phyloP scores from a whole-genome alignment of 2,329 filamentous ascomycete genomes.

The Aulographum hederae region DNA sequence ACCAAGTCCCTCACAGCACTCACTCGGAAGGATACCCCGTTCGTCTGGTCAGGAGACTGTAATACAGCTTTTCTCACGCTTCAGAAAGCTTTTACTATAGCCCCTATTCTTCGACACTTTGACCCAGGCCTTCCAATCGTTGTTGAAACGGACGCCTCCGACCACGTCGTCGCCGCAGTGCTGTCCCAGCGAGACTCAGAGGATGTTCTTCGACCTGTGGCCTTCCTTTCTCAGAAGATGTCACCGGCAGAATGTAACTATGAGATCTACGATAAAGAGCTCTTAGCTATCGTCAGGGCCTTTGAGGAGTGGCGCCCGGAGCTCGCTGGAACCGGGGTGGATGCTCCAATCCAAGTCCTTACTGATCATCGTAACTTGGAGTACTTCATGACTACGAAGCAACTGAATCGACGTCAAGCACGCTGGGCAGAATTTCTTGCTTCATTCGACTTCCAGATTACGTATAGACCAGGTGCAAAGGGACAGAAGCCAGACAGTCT shows the following conservation, averaged over 20 bases:
- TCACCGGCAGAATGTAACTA: constrained; percentile 11
- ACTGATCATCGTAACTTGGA: constrained; percentile 12
- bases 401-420: no score
- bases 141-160: constrained; percentile 10
- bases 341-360: constrained; percentile 6
- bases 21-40: constrained; percentile 5
- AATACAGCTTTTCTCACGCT: constrained; percentile 3
- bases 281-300: constrained; percentile 13
- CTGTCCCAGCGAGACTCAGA: constrained; percentile 5
- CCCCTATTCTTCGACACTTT: constrained; percentile 8
- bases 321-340: constrained; percentile 4
- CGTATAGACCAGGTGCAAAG: constrained; percentile 4
- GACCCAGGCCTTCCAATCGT: constrained; percentile 4
- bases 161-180: constrained; percentile 3
- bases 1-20: constrained; percentile 6
- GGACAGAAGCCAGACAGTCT: not conserved
- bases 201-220: constrained; percentile 5
- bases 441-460: constrained; percentile 1
- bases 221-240: constrained; percentile 10
- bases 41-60: not conserved
- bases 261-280: no score
- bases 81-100: constrained; percentile 7
- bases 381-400: constrained; percentile 10
- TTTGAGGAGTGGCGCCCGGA: constrained; percentile 11
- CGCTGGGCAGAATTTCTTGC: constrained; percentile 7